Conservation (phyloP, 2,329 filamentous ascomycete species). For the Penicillium sp. region DNA sequence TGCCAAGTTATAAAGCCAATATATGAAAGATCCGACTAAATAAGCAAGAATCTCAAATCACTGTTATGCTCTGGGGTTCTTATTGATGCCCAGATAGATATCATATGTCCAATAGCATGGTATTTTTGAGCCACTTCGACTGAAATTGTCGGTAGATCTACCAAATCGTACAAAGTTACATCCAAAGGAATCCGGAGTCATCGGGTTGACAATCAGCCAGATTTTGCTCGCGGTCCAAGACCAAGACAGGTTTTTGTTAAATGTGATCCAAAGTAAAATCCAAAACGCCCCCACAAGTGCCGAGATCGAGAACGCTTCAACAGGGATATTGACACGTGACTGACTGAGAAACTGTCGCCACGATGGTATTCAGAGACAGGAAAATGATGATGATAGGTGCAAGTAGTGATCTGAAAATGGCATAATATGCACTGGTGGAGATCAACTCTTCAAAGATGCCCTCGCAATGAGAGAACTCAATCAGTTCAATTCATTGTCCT, state of each 20-base stretch:
- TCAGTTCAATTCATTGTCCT: slow-evolving; percentile 26
- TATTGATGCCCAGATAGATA: not conserved
- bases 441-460: not conserved
- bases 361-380: not conserved
- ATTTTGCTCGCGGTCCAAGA: not conserved
- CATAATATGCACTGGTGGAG: not conserved
- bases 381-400: not conserved
- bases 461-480: not conserved
- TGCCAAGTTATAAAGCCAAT: not conserved
- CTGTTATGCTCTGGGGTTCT: not conserved
- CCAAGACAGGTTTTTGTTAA: not conserved
- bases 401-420: not conserved
- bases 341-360: slow-evolving; percentile 1
- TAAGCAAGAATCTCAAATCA: not conserved
- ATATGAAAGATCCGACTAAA: not conserved
- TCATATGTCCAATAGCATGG: not conserved
- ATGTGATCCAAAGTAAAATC: not conserved
- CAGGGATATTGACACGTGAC: slow-evolving; percentile 3
- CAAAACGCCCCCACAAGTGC: slow-evolving; percentile 2
- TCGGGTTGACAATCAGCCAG: not conserved
- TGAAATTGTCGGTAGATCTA: not conserved
- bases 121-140: not conserved
- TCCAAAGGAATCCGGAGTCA: not conserved
- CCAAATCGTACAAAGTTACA: not conserved
- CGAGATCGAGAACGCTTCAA: slow-evolving; percentile 6